These are phyloP conservation scores for Pueraria montana DNA, from an alignment of 306 rosid genomes.

Conservation along the genomic window DNA sequence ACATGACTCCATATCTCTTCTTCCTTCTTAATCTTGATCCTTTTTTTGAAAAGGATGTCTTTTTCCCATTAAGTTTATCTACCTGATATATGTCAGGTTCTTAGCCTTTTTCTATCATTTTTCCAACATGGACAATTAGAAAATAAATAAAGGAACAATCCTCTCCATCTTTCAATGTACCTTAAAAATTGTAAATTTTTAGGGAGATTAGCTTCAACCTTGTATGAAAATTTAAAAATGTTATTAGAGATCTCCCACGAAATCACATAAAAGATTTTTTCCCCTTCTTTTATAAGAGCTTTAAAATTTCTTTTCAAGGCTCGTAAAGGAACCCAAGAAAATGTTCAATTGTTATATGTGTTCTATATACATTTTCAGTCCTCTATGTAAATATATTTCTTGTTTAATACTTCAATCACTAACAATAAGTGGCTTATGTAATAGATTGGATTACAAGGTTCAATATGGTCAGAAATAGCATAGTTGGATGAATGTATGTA, in stretches of 20 bases:
- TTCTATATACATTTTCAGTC: too few species aligned
- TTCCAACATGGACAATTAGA: not conserved
- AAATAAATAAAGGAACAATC: not conserved
- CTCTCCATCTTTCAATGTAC: not conserved
- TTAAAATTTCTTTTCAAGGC: too few species aligned
- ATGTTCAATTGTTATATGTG: not conserved
- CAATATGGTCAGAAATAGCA: too few species aligned
- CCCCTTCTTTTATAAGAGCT: too few species aligned
- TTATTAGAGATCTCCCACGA: not conserved
- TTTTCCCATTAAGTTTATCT: conserved; percentile 14
- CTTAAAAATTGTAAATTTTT: not conserved
- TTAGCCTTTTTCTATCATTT: conserved; percentile 8
- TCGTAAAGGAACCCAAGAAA: too few species aligned
- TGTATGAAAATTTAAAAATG: not conserved
- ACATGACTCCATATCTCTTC: not conserved
- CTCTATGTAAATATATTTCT: not conserved
- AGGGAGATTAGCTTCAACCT: not conserved
- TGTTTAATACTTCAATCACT: too few species aligned
- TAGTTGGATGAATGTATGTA: too few species aligned
- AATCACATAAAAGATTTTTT: not conserved
- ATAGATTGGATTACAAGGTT: too few species aligned
- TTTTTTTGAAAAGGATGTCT: not conserved
- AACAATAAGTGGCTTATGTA: too few species aligned
- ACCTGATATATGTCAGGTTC: not conserved
- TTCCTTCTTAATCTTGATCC: not conserved